Conservation (phyloP, 768 basidiomycete genomes). For the Mycena maculata region DNA sequence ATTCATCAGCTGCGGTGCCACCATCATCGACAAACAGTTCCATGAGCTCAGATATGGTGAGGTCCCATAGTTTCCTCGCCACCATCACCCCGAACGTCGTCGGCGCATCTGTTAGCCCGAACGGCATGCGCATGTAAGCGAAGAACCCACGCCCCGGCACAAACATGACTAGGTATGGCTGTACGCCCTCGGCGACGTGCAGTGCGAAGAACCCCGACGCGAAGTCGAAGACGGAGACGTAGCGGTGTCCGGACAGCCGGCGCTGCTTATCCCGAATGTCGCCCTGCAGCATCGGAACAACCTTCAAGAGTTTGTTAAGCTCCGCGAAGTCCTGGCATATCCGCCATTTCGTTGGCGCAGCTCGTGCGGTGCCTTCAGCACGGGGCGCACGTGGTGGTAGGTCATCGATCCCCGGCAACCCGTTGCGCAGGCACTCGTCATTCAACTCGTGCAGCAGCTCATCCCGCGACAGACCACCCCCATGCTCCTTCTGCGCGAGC, state of each 20-base stretch:
- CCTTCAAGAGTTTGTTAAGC: slow-evolving; percentile 45
- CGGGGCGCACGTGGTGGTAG: no score
- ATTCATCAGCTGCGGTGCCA: slow-evolving; percentile 44
- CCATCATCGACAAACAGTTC: slow-evolving; percentile 34
- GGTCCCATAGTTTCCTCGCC: slow-evolving; percentile 39
- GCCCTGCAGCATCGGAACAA: slow-evolving; percentile 47
- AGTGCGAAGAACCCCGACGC: slow-evolving; percentile 50
- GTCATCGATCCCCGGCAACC: slow-evolving; percentile 33
- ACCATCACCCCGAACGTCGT: slow-evolving; percentile 47
- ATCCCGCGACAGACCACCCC: slow-evolving; percentile 41
- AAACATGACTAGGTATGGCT: slow-evolving; percentile 49
- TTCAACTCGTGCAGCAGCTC: slow-evolving; percentile 49
- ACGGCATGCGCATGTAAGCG: slow-evolving; percentile 31
- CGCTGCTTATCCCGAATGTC: slow-evolving; percentile 54
- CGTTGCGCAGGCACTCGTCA: slow-evolving; percentile 42
- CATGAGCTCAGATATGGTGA: slow-evolving; percentile 53
- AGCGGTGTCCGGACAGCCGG: slow-evolving; percentile 47
- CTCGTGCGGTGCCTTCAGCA: no score
- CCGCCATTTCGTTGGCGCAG: slow-evolving; percentile 46
- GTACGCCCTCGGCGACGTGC: slow-evolving; percentile 28
- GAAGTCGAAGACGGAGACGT: slow-evolving; percentile 50
- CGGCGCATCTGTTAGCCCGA: slow-evolving; percentile 48
- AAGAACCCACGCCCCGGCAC: slow-evolving; percentile 51
- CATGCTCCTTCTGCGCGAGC: slow-evolving; percentile 48
- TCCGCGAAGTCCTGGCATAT: slow-evolving; percentile 52